Evolutionary conservation across 225 moss, liverwort and hornwort genomes (phyloP).

Genomic region (Asterella californica): DNA sequence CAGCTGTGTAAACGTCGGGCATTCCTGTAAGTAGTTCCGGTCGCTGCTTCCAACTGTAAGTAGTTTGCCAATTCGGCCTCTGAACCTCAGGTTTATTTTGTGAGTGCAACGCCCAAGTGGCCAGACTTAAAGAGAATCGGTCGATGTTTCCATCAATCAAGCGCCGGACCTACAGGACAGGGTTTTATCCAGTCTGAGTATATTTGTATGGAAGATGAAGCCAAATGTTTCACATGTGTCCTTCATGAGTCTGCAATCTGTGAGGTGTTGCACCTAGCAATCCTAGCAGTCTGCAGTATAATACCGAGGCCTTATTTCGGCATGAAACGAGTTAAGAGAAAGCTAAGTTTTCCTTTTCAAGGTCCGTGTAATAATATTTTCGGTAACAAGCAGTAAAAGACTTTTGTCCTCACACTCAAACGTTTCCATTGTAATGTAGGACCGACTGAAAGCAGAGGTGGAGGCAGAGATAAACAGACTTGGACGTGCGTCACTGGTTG

Average conservation of each 20-base stretch:
- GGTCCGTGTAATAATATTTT: background rate
- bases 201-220: too few relatives aligned
- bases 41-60: background rate
- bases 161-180: background rate
- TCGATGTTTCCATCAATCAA: background rate
- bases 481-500: constrained; percentile 79
- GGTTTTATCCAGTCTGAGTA: background rate
- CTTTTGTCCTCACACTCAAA: background rate
- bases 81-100: background rate
- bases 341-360: background rate
- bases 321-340: background rate
- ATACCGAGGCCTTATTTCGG: too few relatives aligned
- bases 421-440: constrained; percentile 45
- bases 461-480: constrained; percentile 67
- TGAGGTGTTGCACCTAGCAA: too few relatives aligned
- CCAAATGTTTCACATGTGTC: too few relatives aligned
- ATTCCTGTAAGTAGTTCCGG: background rate
- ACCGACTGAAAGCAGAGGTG: constrained; percentile 70
- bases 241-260: too few relatives aligned
- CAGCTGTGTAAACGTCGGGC: background rate
- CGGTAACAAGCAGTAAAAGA: background rate
- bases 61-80: background rate
- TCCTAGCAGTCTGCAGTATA: too few relatives aligned
- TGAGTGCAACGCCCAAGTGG: background rate
- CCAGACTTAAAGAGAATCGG: background rate